A percentile compares a stretch with the other conserved stretches of the same genome.
These are phyloP conservation scores for Apium graveolens DNA, from an alignment of 129 eudicot genomes.

Conservation along the genomic window DNA sequence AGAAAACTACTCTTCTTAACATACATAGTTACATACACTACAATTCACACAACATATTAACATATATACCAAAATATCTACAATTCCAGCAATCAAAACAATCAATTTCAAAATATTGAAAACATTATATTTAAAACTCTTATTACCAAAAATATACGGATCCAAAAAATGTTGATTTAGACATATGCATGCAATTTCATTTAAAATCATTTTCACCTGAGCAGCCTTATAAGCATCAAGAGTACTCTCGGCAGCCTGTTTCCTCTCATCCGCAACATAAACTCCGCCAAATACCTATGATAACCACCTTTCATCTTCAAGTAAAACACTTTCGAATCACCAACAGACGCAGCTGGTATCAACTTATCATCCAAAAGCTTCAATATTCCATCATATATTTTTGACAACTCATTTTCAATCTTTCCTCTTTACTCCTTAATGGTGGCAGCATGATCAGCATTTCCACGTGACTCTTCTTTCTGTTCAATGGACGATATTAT, in stretches of 20 bases:
- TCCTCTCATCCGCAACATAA: constrained; percentile 17
- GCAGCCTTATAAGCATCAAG: constrained; percentile 23
- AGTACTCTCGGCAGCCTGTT: constrained; percentile 21
- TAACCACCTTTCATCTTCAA: constrained; percentile 27
- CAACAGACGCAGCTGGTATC: constrained; percentile 15
- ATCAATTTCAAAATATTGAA: neutral
- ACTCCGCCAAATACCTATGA: constrained; percentile 24
- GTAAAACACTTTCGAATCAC: constrained; percentile 24
- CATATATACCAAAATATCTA: neutral
- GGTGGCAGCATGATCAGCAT: constrained; percentile 17
- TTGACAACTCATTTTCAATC: constrained; percentile 21
- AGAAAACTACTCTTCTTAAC: too few relatives aligned
- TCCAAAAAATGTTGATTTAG: too few relatives aligned
- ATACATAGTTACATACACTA: too few relatives aligned
- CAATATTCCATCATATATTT: constrained; percentile 18
- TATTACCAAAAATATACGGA: too few relatives aligned
- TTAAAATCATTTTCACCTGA: neutral
- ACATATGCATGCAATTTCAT: too few relatives aligned
- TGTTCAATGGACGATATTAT: constrained; percentile 24
- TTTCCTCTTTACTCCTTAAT: constrained; percentile 22
- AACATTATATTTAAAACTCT: neutral
- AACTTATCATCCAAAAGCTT: constrained; percentile 20
- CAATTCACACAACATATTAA: too few relatives aligned
- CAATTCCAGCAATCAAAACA: neutral
- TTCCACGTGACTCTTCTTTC: constrained; percentile 27